Base-by-base conservation (phyloP, 2,329 filamentous ascomycete species). In the Aspergillus fischeri region DNA sequence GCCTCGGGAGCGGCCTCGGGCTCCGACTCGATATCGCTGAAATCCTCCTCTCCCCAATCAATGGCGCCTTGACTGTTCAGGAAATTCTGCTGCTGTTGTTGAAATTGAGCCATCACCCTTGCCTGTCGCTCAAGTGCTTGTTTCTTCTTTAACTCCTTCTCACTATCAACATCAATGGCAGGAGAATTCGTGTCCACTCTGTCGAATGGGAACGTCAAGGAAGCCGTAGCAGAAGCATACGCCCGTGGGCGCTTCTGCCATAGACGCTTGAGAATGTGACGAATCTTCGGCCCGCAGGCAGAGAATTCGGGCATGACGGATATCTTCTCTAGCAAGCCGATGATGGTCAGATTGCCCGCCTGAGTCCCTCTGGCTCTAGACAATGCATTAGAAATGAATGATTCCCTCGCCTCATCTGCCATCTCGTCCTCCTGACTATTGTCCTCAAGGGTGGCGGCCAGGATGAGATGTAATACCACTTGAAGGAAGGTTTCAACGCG, bases 41-140 rank as follows among this genome's bases (percentile, higher is more conserved):
- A 83, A 49, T 94, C 90, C 52, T 91, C 84, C 58, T 94, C 89
- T 14, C 90, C 92, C 89, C 91, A 96, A 72, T 96, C 90, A 59
- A 96, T 84, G 45, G 87, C 82, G n/a, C 85, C 88, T 73, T 97
- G 92, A 62, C 88, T 94, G 56, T 91, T 89, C 77, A 99, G 79
- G 75, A 99, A 99, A 67, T 86, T 94, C 75, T 95, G 93, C 71
- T 97, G 95, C 70, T 99, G 93, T 70, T 96, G 89, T 72, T 97
- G 94, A 75, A 99, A 97, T 70, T 97, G 92, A 1, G 92, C 94
- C 92, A 99, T 97, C 32, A 99, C 91, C 68, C 86, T 89, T 1
- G 92, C 92, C 74, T 97, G 92, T 24, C 94, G 86, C 65, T 92
- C 93, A 44, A 92, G 77, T 0, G 94, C 94, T 53, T 93, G 90